Conservation (phyloP, 257 asterid species). For the Ophiorrhiza pumila region DNA sequence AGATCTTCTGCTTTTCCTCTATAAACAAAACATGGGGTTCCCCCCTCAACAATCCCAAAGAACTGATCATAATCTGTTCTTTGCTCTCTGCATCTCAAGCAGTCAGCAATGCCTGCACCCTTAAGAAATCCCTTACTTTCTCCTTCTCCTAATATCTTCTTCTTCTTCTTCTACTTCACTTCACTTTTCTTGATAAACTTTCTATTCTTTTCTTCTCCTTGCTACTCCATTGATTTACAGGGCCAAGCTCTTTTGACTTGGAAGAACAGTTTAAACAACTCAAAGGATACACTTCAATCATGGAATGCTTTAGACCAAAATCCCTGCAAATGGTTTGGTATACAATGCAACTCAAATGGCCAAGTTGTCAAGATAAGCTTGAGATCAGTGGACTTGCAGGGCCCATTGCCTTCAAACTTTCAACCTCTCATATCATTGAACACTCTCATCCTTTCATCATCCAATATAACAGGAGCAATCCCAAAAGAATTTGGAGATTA, state of each 20-base stretch:
- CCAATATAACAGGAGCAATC: slow-evolving; percentile 75
- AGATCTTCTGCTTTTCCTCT: slow-evolving; percentile 65
- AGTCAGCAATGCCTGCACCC: slow-evolving; percentile 58
- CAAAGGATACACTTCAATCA: slow-evolving; percentile 38
- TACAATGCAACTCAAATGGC: slow-evolving; percentile 56
- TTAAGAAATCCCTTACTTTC: slow-evolving; percentile 32
- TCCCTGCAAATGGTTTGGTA: slow-evolving; percentile 85
- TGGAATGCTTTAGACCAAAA: slow-evolving; percentile 52
- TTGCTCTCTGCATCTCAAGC: slow-evolving; percentile 24
- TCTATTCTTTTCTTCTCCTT: slow-evolving; percentile 35
- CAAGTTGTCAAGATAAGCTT: slow-evolving; percentile 51
- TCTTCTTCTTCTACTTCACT: slow-evolving; percentile 19
- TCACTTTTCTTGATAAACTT: slow-evolving; percentile 21
- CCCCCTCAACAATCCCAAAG: slow-evolving; percentile 63
- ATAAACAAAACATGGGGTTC: slow-evolving; percentile 78
- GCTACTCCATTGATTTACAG: slow-evolving; percentile 56
- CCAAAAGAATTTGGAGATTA: slow-evolving; percentile 76
- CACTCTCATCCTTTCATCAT: slow-evolving; percentile 62
- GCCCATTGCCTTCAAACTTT: slow-evolving; percentile 73
- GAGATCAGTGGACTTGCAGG: slow-evolving; percentile 65
- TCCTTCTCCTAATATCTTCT: slow-evolving; percentile 6
- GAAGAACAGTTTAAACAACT: slow-evolving; percentile 51
- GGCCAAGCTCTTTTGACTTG: slow-evolving; percentile 68
- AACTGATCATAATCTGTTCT: slow-evolving; percentile 31
- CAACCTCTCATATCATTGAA: slow-evolving; percentile 48